Evolutionary conservation across 2,329 filamentous ascomycete species (phyloP), one percentile per base, ranked within the genome.

Genomic region (Domatiomyces globalis): DNA sequence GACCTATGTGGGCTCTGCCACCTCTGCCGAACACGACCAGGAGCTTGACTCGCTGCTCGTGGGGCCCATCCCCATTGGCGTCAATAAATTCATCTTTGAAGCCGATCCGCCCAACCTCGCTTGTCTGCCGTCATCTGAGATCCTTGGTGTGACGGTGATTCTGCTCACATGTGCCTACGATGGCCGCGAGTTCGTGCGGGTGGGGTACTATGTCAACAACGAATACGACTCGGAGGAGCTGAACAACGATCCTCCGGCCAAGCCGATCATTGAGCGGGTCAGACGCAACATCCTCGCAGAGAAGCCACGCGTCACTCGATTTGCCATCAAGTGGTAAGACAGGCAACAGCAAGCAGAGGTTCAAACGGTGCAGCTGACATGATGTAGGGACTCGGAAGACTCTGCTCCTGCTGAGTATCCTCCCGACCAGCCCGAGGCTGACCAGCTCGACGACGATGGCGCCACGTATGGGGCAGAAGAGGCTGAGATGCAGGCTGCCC

Each of bases 161-260:
- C 83, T 98, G 51, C 79, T 98, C 59, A 95, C 88, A 52, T 96
- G 92, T 71, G 85, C 87, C 68, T 98, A 98, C 71, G 92, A 98
- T 63, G 85, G 85, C 50, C 82, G 92, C 64, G 92, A 98, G 69
- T 98, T 98, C 63, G 88, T 98, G 42, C 88, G 92, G 59, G 90
- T 98, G 43, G 92, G 92, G 56, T 98, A 98, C 78, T 98, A 98
- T 62, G 92, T 98, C 63, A 98, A 96, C 77, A 98, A 98, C 64
- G 94, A 98, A 69, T 98, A 98, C 69, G 87, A 94, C 61, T 85
- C 85, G 22, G 87, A 94, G 63, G 87, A 94, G 67, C 78, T 98
- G 57, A 84, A 81, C 62, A 81, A 84, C 46, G 89, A 96, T 62
- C 92, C 92, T 8, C 92, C 92, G 5, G 77, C 87, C 52, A 95